Evolutionary conservation across 805 yeast species (phyloP).

Genomic region (Candida endomychidarum): DNA sequence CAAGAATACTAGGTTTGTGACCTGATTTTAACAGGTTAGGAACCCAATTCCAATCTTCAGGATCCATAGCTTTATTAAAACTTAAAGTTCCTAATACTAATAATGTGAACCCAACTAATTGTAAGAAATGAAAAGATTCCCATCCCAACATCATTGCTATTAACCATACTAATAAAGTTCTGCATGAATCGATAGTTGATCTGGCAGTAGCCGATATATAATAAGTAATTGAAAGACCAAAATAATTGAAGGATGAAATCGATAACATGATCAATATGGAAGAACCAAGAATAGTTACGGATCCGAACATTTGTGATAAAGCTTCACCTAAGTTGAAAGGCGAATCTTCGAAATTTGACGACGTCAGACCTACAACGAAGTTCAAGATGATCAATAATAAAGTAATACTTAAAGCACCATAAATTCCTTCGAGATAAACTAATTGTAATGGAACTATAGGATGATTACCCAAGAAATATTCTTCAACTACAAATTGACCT

Average conservation of each 20-base stretch:
- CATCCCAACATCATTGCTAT: conserved; percentile 70
- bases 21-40: conserved; percentile 45
- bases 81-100: conserved; percentile 72
- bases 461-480: conserved; percentile 55
- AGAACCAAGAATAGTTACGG: conserved; percentile 45
- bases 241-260: conserved; percentile 69
- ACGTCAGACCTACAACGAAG: conserved; percentile 35
- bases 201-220: conserved; percentile 71
- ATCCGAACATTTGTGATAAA: conserved; percentile 47
- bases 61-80: conserved; percentile 67
- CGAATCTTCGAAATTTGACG: conserved; percentile 41
- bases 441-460: conserved; percentile 60
- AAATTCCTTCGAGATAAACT: conserved; percentile 75
- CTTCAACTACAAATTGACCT: conserved; percentile 76
- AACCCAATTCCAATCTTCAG: conserved; percentile 47
- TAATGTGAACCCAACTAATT: conserved; percentile 59
- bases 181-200: conserved; percentile 74
- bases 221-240: conserved; percentile 69
- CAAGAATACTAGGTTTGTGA: conserved; percentile 16
- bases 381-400: conserved; percentile 46
- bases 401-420: conserved; percentile 52
- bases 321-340: conserved; percentile 57
- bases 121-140: conserved; percentile 67
- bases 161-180: conserved; percentile 75
- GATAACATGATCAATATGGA: conserved; percentile 69